Evolutionary conservation across 2,329 filamentous ascomycete genomes (phyloP), one percentile per base, ranked within the genome.

Genomic region (Fusarium verrucosum): DNA sequence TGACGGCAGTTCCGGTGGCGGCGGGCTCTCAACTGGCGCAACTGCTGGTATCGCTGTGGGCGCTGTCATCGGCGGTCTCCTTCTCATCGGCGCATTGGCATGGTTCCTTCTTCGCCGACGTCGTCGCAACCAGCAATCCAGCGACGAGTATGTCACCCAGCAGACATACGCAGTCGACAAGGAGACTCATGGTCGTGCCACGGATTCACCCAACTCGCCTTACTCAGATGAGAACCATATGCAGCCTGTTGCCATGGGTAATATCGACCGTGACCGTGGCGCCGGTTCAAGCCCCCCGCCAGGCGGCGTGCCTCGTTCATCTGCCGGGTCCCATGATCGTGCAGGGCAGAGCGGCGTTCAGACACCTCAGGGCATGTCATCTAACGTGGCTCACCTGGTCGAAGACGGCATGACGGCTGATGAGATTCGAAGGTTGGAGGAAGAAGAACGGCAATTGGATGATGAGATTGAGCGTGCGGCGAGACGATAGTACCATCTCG

Each of bases 381-480:
- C 74, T 19, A 76, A 75, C 25, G 82, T 84, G 41, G 80, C 81
- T 17, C 83, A 85, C 59, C 73, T 87, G 30, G 81, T 86, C 6
- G 85, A 87, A 68, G 84, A 86, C n/a, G 82, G 83, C 45, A 87
- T 87, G 85, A 86, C 85, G 43, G 76, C 78, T 10, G 84, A 83
- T 0, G 83, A 87, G 70, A 84, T 87, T 43, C 76, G 80, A 47
- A 73, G 82, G 62, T 65, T 87, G 37, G 84, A 86, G 68, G 85
- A 86, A 61, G 85, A 87, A 70, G 85, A 88, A 74, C 73, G 82
- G 58, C 80, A 83, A 59, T 75, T 88, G 32, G 85, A 87, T 52
- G 82, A 78, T 14, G 85, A 83, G 26, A 87, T 87, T 68, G 82
- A 83, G 72, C 78, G 79, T 50, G 79, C 78, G 5, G 78, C 66